Evolutionary conservation across 1,284 basidiomycete species (phyloP), one percentile per base, ranked within the genome.

Genomic region (Papiliotrema nemorosa): DNA sequence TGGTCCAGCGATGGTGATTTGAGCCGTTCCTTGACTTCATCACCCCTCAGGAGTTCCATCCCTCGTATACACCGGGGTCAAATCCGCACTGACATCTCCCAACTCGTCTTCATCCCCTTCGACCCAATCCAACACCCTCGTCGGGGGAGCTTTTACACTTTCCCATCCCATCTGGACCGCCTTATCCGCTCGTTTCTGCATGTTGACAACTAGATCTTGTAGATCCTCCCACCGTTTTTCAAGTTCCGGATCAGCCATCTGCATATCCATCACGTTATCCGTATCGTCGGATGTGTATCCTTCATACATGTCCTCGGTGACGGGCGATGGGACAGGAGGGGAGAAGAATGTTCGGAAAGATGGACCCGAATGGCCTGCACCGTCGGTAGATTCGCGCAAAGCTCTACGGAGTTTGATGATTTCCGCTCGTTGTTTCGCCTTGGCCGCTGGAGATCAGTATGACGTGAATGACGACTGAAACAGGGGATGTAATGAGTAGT

Each of bases 351-450:
- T 49, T 37, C 3, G 44, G 26, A 21, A 27, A n/a, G 20, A 20
- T 16, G 31, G 18, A 16, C 2, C 31, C 44, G 18, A 29, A 26
- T 22, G 33, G 18, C 12, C 25, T 48, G 43, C 18, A 14, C 54
- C 55, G n/a, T 47, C 20, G 10, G 61, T 38, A 18, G 64, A 62
- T 51, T 71, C 69, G 18, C 69, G 58, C 35, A 73, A 49, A 33
- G 59, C 52, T 18, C 70, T 58, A n/a, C 67, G 62, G 5, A 73
- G 59, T 37, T 64, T 65, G 24, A 65, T 34, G 21, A 73, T 69
- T 49, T 73, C 70, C 22, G 57, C 52, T 9, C 69, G 67, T 52
- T 73, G 70, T 54, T 69, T 67, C 9, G 66, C 60, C 58, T 69
- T 71, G 2, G 65, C 64, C 14, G 64, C 65, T 65, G 47, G 10